Evolutionary conservation across 192 early-diverging fungal species (phyloP), one percentile per base, ranked within the genome.

Genomic region (Podila minutissima): DNA sequence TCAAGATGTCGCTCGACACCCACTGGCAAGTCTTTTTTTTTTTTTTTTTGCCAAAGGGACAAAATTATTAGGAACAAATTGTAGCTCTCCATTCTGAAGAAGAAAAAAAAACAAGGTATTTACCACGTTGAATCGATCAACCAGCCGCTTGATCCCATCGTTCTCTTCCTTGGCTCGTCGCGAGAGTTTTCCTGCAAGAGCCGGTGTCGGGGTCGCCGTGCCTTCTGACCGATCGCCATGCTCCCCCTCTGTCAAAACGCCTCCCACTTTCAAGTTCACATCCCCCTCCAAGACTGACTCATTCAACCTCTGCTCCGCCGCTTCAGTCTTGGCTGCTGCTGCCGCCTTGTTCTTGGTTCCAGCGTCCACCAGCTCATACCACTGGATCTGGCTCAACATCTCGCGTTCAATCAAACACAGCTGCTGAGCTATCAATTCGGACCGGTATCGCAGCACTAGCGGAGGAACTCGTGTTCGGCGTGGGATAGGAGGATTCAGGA

Each of bases 1-100:
- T 51, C n/a, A 91, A 62, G 31, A 91, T 89, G 68, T 87, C 86
- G 24, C 82, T 82, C 2, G 88, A 75, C 0, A 91, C 90, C 90
- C 90, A 91, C 35, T 86, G 86, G 59, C 86, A 86, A 5, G 71
- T 69, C 84, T n/a, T n/a, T n/a, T n/a, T 84, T 64, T 13, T n/a
- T 17, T n/a, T 22, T 32, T 10, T 35, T 35, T 35, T 35, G 5
- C 33, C 33, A 41, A 11, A 8, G 38, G 38, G 12, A 8, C n/a
- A n/a, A 41, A 41, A 41, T 41, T 41, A 13, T 41, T 41, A 13
- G 38, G 38, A 41, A 13, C 12, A 13, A 41, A 2, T 1, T 41
- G 10, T 41, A 41, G 38, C 12, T 13, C 12, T 11, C 10, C 1
- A 11, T 13, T 11, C 11, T 8, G 3, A 65, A n/a, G 4, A 6